Conservation (phyloP, 345 rosid species). For the Populus euphratica region DNA sequence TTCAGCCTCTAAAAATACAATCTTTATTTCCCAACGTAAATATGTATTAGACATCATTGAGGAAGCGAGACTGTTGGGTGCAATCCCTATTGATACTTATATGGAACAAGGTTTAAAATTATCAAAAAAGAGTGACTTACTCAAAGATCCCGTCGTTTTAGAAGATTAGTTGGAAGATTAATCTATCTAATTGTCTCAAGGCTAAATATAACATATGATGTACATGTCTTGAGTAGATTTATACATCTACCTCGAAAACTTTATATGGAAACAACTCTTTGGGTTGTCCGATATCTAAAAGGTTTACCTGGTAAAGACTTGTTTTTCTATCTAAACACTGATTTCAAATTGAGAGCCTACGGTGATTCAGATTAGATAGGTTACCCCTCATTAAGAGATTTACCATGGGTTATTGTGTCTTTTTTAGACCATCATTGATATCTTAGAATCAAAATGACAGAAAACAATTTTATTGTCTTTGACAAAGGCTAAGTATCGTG, state of each 20-base stretch:
- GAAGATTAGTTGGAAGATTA: background rate
- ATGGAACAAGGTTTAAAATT: background rate
- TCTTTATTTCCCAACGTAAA: background rate
- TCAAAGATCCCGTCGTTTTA: background rate
- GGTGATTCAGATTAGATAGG: background rate
- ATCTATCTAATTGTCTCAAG: conserved; percentile 3
- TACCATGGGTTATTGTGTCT: background rate
- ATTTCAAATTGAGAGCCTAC: background rate
- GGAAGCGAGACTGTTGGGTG: background rate
- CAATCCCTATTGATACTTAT: background rate
- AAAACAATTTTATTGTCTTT: background rate
- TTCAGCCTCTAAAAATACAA: background rate
- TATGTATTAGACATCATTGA: background rate
- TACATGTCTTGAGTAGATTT: background rate
- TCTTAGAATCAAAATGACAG: background rate
- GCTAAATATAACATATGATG: conserved; percentile 2
- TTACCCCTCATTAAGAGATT: background rate
- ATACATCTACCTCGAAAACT: background rate
- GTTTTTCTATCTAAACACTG: background rate
- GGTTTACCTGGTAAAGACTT: accelerated
- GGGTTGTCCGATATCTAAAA: too few species aligned
- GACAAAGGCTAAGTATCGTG: accelerated
- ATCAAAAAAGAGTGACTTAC: background rate
- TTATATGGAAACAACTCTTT: too few species aligned
- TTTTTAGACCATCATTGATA: background rate